Conservation (phyloP, 257 asterid species). For the Catharanthus roseus region DNA sequence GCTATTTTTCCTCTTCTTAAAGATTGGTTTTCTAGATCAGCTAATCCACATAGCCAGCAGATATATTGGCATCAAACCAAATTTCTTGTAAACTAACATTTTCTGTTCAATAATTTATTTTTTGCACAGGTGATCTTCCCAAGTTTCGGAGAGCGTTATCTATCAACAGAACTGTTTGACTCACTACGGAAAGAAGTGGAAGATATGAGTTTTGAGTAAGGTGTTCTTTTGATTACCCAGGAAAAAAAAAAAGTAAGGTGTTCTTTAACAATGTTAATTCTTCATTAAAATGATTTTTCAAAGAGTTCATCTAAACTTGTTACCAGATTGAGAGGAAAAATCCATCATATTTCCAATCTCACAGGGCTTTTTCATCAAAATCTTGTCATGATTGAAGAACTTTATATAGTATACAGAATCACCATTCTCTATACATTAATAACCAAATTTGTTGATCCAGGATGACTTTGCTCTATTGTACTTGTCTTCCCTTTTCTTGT, state of each 20-base stretch:
- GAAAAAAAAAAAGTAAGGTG: too few species aligned
- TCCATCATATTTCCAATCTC: neutral
- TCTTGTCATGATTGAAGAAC: neutral
- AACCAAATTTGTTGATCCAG: neutral
- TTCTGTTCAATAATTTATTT: neutral
- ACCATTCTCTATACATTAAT: neutral
- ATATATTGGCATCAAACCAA: too few species aligned
- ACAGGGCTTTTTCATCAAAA: neutral
- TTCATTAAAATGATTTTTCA: neutral
- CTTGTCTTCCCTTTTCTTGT: too few species aligned
- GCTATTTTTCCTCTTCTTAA: too few species aligned
- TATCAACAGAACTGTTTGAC: constrained; percentile 49
- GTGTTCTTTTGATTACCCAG: too few species aligned
- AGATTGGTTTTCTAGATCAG: too few species aligned
- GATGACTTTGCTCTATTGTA: neutral
- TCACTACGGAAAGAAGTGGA: constrained; percentile 39
- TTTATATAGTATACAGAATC: neutral
- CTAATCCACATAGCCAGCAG: too few species aligned
- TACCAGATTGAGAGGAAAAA: neutral
- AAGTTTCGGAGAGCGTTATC: constrained; percentile 57
- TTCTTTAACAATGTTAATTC: neutral
- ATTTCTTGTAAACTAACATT: too few species aligned
- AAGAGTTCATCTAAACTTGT: neutral
- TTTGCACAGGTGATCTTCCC: constrained; percentile 43
- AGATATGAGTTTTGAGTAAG: constrained; percentile 35